Base-by-base conservation (phyloP, 768 basidiomycete species). In the Hortiboletus flavorubellus region DNA sequence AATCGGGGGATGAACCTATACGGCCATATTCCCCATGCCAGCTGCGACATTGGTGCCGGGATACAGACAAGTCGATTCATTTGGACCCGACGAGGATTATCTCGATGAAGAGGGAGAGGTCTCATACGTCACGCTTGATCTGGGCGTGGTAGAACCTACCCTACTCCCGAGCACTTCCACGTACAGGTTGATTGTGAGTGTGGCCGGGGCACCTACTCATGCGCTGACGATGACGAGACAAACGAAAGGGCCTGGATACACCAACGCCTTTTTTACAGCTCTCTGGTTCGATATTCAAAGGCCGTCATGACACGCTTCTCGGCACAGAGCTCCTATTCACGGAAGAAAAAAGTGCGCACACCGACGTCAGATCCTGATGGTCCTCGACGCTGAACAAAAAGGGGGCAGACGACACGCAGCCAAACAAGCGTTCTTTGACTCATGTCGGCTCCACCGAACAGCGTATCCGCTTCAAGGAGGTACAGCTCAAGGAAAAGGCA, bases 291-390 rank as follows among this genome's bases (percentile, higher is more conserved):
- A 76, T 90, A 18, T 77, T 91, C 58, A 84, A 84, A 67, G 91
- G 91, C 1, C 72, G 76, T 37, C 84, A 91, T 56, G 82, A 87
- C 53, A 65, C 75, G 16, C 75, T 92, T 4, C 72, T 92, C 3
- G 91, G 91, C 2, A 87, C 87, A 0, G 90, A 93, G 63, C 70
- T 93, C 26, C 64, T 92, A 18, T 91, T 92, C 67, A 79, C 81
- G 0, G 89, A 91, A 52, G 78, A 78, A 34, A 84, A 84, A 74
- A 80, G 86, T 84, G 55, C 34, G 68, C 15, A n/a, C 33, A 5
- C 29, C n/a, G 15, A 8, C 3, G 5, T 40, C 34, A 26, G 7
- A 21, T 34, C 4, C 2, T 21, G 8, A 2, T 9, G 30, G 16
- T 30, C 2, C 15, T 29, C 12, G 48, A 53, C 26, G 37, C 64